Percentiles rank a stretch among this genome's conserved stretches.
Evolutionary conservation across 345 rosid genomes (phyloP).

Genomic region (Euphorbia tirucalli): DNA sequence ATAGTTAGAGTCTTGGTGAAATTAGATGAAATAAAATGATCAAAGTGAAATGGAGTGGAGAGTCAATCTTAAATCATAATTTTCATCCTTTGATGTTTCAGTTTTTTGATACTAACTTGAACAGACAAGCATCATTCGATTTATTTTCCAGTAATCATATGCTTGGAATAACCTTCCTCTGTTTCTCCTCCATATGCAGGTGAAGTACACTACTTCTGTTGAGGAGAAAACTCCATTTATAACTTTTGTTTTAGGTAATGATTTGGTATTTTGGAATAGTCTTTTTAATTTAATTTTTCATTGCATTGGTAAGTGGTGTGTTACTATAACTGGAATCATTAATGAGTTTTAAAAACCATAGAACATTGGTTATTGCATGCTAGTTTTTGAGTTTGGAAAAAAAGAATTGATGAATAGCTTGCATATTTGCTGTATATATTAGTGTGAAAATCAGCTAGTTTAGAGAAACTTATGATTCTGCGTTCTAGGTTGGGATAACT

Average conservation of each 20-base stretch:
- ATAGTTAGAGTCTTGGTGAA: not conserved
- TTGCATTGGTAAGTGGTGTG: not conserved
- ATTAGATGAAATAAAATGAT: not conserved
- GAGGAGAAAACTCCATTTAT: conserved; percentile 58
- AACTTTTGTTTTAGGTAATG: conserved; percentile 77
- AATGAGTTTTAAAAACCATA: not conserved
- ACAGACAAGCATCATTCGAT: not conserved
- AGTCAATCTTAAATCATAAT: not conserved
- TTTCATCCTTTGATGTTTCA: not conserved
- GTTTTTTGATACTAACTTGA: not conserved
- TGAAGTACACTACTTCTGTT: conserved; percentile 24
- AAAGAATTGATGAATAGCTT: not conserved
- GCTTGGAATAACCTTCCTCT: not conserved
- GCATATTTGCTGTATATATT: not conserved
- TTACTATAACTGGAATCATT: not conserved
- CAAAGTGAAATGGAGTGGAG: not conserved
- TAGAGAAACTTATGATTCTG: not conserved
- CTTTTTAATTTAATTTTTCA: not conserved
- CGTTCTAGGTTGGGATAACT: not conserved
- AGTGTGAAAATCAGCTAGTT: not conserved
- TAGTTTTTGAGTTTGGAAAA: not conserved
- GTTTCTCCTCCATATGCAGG: conserved; percentile 39
- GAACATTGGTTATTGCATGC: not conserved
- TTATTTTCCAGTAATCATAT: not conserved
- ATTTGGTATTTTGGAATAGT: not conserved